Percentiles rank a stretch among this genome's conserved stretches.
Evolutionary conservation across 257 asterid genomes (phyloP).

Genomic region (Salvia splendens): DNA sequence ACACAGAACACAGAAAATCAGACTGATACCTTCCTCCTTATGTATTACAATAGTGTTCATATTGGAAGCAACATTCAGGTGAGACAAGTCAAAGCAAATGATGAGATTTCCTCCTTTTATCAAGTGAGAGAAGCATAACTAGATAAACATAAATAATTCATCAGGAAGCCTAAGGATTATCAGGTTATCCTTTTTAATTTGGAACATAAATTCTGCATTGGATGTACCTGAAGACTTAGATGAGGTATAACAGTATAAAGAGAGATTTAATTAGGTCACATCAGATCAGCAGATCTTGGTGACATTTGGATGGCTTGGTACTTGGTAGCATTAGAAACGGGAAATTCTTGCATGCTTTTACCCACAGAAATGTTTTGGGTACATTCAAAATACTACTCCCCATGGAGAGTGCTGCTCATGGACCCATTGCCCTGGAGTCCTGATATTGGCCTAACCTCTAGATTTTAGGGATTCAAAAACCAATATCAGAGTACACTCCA

Average conservation of each 20-base stretch:
- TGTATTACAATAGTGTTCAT: neutral
- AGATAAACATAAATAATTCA: neutral
- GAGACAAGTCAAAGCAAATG: constrained; percentile 8
- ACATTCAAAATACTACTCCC: neutral
- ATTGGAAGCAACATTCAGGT: neutral
- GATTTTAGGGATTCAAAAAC: neutral
- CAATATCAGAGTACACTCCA: neutral
- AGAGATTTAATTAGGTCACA: neutral
- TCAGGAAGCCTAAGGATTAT: neutral
- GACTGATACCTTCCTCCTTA: neutral
- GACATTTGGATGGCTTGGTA: neutral
- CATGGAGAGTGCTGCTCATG: no score
- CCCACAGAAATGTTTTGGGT: neutral
- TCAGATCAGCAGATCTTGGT: neutral
- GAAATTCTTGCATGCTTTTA: neutral
- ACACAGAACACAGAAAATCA: neutral
- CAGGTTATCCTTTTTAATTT: neutral
- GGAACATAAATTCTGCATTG: neutral
- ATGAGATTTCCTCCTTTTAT: neutral
- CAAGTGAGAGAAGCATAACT: constrained; percentile 4
- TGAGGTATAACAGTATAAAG: neutral
- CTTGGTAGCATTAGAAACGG: neutral
- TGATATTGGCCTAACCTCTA: no score
- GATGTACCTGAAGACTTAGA: neutral
- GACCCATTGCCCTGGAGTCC: no score